These are phyloP conservation scores for Rossbeevera mucosa DNA, from an alignment of 768 basidiomycete species.

Conservation along the genomic window DNA sequence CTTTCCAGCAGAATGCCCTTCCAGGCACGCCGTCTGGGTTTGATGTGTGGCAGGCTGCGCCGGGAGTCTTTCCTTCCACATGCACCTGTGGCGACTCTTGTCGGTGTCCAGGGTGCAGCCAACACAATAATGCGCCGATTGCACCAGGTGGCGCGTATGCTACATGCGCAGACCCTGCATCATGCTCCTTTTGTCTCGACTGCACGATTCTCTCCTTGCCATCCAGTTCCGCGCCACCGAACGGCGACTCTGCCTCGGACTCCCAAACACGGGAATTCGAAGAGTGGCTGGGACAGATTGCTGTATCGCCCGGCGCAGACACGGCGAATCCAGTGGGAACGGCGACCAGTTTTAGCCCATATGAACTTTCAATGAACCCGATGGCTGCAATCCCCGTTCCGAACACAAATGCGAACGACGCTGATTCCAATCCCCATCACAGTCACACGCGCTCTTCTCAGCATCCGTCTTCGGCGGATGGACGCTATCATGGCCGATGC, in stretches of 20 bases:
- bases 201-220: constrained; percentile 56
- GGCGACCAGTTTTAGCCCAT: constrained; percentile 27
- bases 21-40: constrained; percentile 21
- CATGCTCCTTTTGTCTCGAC: constrained; percentile 53
- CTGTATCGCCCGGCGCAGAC: constrained; percentile 14
- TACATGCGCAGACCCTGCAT: constrained; percentile 34
- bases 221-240: constrained; percentile 39
- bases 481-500: constrained; percentile 33
- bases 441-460: constrained; percentile 14
- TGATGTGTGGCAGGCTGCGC: constrained; percentile 24
- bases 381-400: constrained; percentile 11
- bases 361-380: constrained; percentile 22
- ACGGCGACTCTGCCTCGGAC: constrained; percentile 39
- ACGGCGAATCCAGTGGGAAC: constrained; percentile 17
- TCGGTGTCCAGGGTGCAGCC: constrained; percentile 58
- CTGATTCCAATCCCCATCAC: constrained; percentile 1
- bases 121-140: constrained; percentile 44
- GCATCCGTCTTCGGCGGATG: constrained; percentile 17
- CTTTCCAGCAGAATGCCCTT: constrained; percentile 26
- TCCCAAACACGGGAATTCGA: constrained; percentile 47
- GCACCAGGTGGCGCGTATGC: constrained; percentile 36
- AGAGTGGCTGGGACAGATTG: constrained; percentile 59
- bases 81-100: constrained; percentile 65
- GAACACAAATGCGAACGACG: constrained; percentile 9
- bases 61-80: constrained; percentile 37